Percentiles rank a stretch among this genome's conserved stretches.
Conservation (phyloP, 768 basidiomycete genomes). For the Gyrodon lividus region DNA sequence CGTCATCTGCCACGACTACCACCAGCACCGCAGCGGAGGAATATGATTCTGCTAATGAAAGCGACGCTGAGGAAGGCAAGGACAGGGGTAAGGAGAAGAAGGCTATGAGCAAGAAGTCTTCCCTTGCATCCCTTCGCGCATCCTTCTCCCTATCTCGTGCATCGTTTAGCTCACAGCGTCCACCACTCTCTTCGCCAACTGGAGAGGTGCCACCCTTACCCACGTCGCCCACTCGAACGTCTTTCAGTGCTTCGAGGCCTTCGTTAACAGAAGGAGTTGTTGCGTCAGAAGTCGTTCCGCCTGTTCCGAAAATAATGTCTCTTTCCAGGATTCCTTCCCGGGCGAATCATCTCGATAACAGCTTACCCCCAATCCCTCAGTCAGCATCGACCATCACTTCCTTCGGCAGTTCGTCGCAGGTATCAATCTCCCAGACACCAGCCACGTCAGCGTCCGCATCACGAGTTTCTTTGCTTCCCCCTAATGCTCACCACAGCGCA, state of each 20-base stretch:
- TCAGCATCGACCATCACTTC: constrained; percentile 28
- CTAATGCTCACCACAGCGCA: not conserved
- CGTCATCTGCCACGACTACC: constrained; percentile 5
- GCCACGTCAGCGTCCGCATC: constrained; percentile 19
- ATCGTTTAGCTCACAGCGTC: constrained; percentile 29
- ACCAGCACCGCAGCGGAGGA: constrained; percentile 10
- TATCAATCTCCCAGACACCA: constrained; percentile 17
- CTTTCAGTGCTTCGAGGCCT: constrained; percentile 5
- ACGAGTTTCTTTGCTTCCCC: constrained; percentile 12
- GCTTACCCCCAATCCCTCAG: constrained; percentile 29
- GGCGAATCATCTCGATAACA: constrained; percentile 3
- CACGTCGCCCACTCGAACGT: constrained; percentile 21
- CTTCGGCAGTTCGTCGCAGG: constrained; percentile 20
- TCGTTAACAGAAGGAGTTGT: not conserved
- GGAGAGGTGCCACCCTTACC: constrained; percentile 31
- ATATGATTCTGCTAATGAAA: constrained; percentile 23
- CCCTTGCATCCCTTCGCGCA: constrained; percentile 28
- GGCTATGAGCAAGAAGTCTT: constrained; percentile 28
- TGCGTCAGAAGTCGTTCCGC: not conserved
- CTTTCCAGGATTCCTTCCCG: constrained; percentile 26
- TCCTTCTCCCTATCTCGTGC: constrained; percentile 32
- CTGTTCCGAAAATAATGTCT: constrained; percentile 1
- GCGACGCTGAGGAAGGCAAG: constrained; percentile 17
- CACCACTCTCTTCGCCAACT: constrained; percentile 12
- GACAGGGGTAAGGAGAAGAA: constrained; percentile 16